A percentile compares a stretch with the other conserved stretches of the same genome.
Evolutionary conservation across 2,329 filamentous ascomycete genomes (phyloP).

Genomic region (Clarireedia paspali): DNA sequence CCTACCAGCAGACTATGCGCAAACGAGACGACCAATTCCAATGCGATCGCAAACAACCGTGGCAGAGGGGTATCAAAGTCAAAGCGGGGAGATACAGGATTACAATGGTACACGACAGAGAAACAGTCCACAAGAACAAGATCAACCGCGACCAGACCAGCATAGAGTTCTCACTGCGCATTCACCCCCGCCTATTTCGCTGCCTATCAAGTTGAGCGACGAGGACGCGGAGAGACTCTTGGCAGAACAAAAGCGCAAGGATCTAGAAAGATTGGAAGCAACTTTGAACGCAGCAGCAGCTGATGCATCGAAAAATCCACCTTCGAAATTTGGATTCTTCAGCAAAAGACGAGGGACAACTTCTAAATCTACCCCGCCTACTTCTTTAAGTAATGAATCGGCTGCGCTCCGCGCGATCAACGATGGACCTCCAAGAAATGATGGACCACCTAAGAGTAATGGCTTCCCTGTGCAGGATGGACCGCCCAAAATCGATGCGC

Average conservation of each 20-base stretch:
- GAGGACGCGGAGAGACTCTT: conserved; percentile 22
- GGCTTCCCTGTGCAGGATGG: conserved; percentile 3
- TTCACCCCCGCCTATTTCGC: background rate
- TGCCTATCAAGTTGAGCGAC: conserved; percentile 12
- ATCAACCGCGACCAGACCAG: conserved; percentile 11
- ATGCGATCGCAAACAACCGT: conserved; percentile 4
- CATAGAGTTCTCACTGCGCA: conserved; percentile 2
- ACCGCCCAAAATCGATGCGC: conserved; percentile 11
- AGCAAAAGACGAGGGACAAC: conserved; percentile 19
- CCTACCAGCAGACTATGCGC: conserved; percentile 4
- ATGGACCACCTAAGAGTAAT: conserved; percentile 1
- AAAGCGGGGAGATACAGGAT: conserved; percentile 14
- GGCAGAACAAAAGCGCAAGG: conserved; percentile 28
- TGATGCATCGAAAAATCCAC: conserved; percentile 6
- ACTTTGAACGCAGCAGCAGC: conserved; percentile 26
- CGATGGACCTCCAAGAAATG: conserved; percentile 11
- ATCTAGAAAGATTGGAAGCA: conserved; percentile 27
- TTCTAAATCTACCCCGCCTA: conserved; percentile 9
- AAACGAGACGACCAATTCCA: conserved; percentile 6
- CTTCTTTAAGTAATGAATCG: background rate
- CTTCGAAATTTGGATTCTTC: conserved; percentile 26
- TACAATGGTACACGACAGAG: conserved; percentile 12
- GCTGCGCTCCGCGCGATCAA: conserved; percentile 4
- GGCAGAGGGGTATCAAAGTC: background rate
- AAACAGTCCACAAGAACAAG: conserved; percentile 9